Percentiles rank a stretch among this genome's conserved stretches.
Evolutionary conservation across 257 asterid genomes (phyloP).

Genomic region (Solanum chmielewskii): DNA sequence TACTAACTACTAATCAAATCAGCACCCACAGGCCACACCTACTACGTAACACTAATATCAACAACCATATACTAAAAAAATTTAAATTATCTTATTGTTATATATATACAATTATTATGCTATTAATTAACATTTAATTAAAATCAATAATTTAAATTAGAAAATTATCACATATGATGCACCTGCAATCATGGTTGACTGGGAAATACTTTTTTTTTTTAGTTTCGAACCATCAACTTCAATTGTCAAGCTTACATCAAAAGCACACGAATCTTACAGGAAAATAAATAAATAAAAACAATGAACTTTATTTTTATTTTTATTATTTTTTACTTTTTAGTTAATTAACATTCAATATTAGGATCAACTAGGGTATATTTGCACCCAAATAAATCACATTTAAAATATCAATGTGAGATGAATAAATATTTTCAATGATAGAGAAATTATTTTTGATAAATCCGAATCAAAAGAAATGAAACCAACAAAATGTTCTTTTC

Average conservation of each 20-base stretch:
- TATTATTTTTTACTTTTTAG: too few species aligned
- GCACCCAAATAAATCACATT: not conserved
- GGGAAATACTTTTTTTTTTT: not conserved
- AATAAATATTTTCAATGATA: not conserved
- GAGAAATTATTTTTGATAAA: not conserved
- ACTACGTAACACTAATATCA: not conserved
- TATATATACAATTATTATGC: not conserved
- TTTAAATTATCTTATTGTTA: too few species aligned
- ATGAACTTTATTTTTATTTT: too few species aligned
- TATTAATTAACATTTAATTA: not conserved
- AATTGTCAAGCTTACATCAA: not conserved
- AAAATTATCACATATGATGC: constrained; percentile 20
- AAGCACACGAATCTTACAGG: not conserved
- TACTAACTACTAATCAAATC: not conserved
- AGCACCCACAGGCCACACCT: not conserved
- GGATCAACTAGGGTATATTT: not conserved
- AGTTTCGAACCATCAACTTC: not conserved
- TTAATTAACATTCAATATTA: not conserved
- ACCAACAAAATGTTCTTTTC: not conserved
- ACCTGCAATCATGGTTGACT: not conserved
- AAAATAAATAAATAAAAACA: not conserved
- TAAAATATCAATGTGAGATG: not conserved
- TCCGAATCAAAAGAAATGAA: not conserved
- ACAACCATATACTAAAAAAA: not conserved
- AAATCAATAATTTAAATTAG: constrained; percentile 1